Base-by-base conservation (phyloP, 441 rosid genomes). In the Metrosideros polymorpha region DNA sequence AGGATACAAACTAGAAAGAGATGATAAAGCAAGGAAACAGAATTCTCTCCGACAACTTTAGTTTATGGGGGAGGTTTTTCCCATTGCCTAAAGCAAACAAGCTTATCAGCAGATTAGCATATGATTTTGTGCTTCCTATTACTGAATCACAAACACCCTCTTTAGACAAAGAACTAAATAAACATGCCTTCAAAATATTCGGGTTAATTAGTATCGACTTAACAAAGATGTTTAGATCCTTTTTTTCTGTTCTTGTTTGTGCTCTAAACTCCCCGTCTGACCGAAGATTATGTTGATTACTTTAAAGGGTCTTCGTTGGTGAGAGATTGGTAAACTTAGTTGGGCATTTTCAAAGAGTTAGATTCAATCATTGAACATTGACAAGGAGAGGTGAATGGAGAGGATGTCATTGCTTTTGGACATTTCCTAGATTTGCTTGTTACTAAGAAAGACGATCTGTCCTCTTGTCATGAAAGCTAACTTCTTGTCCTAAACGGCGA, bases 401-500 rank as follows among this genome's bases (percentile, higher is more conserved):
- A 47, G 83, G 52, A 50, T 59, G 22, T 14, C 71, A 71, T 71
- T 39, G 79, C 79, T 32, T 84, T 75, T 13, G 55, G 54, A 53
- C 13, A 79, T 84, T 83, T 39, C 35, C 59, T 24, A 29, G 83
- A 56, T 32, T 42, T 85, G 82, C 61, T 83, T 54, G 66, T 35
- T 51, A 25, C 84, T 19, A 47, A 43, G 52, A 89, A 47, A 82
- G 85, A 66, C 19, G 10, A 85, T 85, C 43, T 63, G 79, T 86
- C 54, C 79, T 71, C 84, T 57, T 85, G 43, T 75, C 49, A 25
- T 75, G 85, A 84, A 84, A 84, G 86, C n/a, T 7, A 77, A 56
- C 51, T 77, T 52, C 45, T 85, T 90, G 91, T 88, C 91, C 85
- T 88, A 43, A 86, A 76, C 27, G 63, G 76, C 55, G 10, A 42